Base-by-base conservation (phyloP, 257 asterid genomes). In the Ilex asprella region DNA sequence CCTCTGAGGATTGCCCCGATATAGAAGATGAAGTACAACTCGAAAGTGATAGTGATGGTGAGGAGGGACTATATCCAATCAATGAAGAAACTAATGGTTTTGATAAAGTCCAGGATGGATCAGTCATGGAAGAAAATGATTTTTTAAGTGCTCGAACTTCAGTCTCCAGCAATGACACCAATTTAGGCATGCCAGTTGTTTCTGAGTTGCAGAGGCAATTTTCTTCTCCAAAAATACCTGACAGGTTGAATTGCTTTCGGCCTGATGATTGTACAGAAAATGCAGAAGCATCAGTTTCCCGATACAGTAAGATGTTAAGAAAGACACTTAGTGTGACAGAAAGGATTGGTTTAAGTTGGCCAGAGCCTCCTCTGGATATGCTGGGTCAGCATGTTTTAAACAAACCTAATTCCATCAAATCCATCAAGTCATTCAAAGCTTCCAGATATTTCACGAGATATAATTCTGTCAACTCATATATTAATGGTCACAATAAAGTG, bases 291-390 rank as follows among this genome's bases (percentile, higher is more conserved):
- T 44, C 73, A 35, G 70, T 55, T 27, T 15, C 64, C 59, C 85
- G 59, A 58, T 66, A 62, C 64, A 67, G 65, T 67, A 76, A 70
- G 9, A 78, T 70, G 41, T 63, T 89, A 62, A 75, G 85, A 16
- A 75, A 70, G 75, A 64, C 82, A 8, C 68, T 87, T 14, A 81
- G 92, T 70, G 90, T 89, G 60, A 84, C 84, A 29, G 95, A 89
- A 59, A 93, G 77, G 62, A 81, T 93, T 66, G 96, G 96, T 61
- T 78, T 87, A 67, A 78, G 95, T 83, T 89, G 99, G 99, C 99
- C 96, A 29, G 99, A 93, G 81, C 77, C 79, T 50, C 90, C 86
- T n/a, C 81, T 87, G 64, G 75, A 84, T 78, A 80, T 84, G 56
- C 75, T 89, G 69, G 70, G 87, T 21, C 90, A 66, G 68, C 82